Base-by-base conservation (phyloP, 2,329 filamentous ascomycete genomes). In the Microdochium bolleyi region DNA sequence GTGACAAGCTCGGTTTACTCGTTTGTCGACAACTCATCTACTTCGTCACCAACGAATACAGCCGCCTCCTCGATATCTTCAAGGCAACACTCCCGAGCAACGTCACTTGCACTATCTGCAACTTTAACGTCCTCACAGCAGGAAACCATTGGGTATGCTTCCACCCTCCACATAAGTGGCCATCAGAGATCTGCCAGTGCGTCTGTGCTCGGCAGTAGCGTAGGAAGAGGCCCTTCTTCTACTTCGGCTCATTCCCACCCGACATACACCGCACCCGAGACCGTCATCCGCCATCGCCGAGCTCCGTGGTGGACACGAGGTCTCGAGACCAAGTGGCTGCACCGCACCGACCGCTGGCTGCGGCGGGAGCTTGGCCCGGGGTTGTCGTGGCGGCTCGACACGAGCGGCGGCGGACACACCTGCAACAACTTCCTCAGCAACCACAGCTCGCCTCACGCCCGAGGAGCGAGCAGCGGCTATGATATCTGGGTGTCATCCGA, bases 341-440 rank as follows among this genome's bases (percentile, higher is more conserved):
- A 51, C 3, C 32, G 51, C 8, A 54, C 64, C 3, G 54, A 51
- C 3, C 41, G 55, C 1, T 54, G 54, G 19, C 56, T 67, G 10
- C 53, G 51, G 25, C 49, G 49, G 8, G 55, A 57, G 21, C 21
- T 64, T 22, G 52, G 61, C 7, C 51, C 51, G 10, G 56, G 60
- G 8, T 27, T 68, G 8, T 55, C 53, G n/a, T 69, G 67, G 67
- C 60, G 64, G 51, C 54, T 69, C 8, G 64, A 1, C 66, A 68
- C 38, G 62, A 21, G 41, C 19, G 41, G 41, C 21, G 19, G 14
- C 21, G 41, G 21, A 16, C 41, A 46, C 21, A 22, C 8, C 19
- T 46, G 41, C 41, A 46, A 46, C 41, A 46, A 46, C 9, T 21
- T 11, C 21, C 27, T 30, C 11, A 30, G 27, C 27, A 30, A 30